phyloP scores from a whole-genome alignment of 2,329 filamentous ascomycete species.

The Pestalotiopsis sp. region DNA sequence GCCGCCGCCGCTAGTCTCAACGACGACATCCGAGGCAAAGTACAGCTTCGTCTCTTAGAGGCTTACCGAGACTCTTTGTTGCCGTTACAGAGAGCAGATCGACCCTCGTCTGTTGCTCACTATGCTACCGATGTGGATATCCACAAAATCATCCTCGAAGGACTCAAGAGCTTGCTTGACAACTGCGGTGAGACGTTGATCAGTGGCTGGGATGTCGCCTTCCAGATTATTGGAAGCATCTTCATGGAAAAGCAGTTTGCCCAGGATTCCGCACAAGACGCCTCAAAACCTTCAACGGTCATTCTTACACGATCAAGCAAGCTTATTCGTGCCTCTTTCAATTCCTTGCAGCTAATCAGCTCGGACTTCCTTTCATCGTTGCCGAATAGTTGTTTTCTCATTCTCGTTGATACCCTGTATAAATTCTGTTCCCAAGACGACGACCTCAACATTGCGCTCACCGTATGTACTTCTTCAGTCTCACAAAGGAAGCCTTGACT shows the following conservation, averaged over 20 bases:
- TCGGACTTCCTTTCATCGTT: constrained; percentile 86
- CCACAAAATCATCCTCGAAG: constrained; percentile 78
- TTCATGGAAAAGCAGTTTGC: constrained; percentile 57
- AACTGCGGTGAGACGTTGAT: constrained; percentile 83
- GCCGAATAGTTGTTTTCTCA: constrained; percentile 71
- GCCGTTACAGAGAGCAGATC: constrained; percentile 58
- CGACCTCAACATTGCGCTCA: constrained; percentile 93
- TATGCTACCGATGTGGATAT: constrained; percentile 75
- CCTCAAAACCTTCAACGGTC: constrained; percentile 31
- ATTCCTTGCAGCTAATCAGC: constrained; percentile 87
- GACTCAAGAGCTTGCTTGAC: constrained; percentile 81
- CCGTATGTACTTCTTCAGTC: constrained; percentile 53
- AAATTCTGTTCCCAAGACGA: constrained; percentile 88
- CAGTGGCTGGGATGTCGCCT: constrained; percentile 83
- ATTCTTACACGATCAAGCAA: constrained; percentile 67
- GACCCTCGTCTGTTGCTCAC: constrained; percentile 57
- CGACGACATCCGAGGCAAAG: constrained; percentile 54
- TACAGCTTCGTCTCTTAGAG: constrained; percentile 74
- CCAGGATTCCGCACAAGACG: constrained; percentile 35
- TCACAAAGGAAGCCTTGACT: not conserved
- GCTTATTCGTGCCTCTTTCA: constrained; percentile 85
- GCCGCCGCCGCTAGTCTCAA: constrained; percentile 57
- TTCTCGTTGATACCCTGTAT: constrained; percentile 84
- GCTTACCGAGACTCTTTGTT: constrained; percentile 66
- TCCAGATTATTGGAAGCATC: constrained; percentile 82